These are phyloP conservation scores for Gamarada debralockiae DNA, from an alignment of 495 filamentous ascomycete species.

Conservation along the genomic window DNA sequence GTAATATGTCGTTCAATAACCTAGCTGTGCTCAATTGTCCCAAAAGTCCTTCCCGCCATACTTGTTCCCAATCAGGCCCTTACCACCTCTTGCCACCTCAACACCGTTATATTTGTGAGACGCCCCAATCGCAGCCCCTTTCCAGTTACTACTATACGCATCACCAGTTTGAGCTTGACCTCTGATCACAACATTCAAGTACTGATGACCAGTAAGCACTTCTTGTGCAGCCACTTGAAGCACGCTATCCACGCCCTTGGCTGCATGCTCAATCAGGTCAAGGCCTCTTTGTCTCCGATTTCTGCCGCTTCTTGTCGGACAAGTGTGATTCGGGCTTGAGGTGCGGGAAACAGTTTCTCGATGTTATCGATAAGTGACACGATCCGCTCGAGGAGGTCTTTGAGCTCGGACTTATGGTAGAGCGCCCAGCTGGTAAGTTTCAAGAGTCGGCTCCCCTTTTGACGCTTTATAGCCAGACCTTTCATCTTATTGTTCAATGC, in stretches of 20 bases:
- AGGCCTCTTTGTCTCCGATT: slow-evolving; percentile 14
- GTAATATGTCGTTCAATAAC: too few species aligned
- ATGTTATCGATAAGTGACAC: slow-evolving; percentile 21
- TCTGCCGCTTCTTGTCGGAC: slow-evolving; percentile 17
- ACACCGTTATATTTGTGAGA: slow-evolving; percentile 4
- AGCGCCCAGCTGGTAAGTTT: slow-evolving; percentile 27
- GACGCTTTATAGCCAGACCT: slow-evolving; percentile 17
- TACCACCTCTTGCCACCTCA: neutral
- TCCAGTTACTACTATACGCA: slow-evolving; percentile 7
- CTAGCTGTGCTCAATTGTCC: too few species aligned
- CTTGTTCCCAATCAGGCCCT: slow-evolving; percentile 7
- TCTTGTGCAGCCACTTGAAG: slow-evolving; percentile 9
- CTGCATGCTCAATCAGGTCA: slow-evolving; percentile 8
- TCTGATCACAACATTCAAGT: slow-evolving; percentile 8
- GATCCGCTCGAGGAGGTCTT: slow-evolving; percentile 20
- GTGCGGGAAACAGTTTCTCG: slow-evolving; percentile 23
- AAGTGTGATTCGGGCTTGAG: slow-evolving; percentile 8
- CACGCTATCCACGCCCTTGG: slow-evolving; percentile 1
- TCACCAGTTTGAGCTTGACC: slow-evolving; percentile 8
- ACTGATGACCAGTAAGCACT: slow-evolving; percentile 11
- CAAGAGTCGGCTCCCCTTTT: slow-evolving; percentile 21
- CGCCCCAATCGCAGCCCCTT: neutral
- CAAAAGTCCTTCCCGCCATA: slow-evolving; percentile 9
- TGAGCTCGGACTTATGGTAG: slow-evolving; percentile 23
- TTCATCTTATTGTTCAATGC: slow-evolving; percentile 21